Evolutionary conservation across 2,329 filamentous ascomycete species (phyloP).

Genomic region (Sarocladiaceae sp.): DNA sequence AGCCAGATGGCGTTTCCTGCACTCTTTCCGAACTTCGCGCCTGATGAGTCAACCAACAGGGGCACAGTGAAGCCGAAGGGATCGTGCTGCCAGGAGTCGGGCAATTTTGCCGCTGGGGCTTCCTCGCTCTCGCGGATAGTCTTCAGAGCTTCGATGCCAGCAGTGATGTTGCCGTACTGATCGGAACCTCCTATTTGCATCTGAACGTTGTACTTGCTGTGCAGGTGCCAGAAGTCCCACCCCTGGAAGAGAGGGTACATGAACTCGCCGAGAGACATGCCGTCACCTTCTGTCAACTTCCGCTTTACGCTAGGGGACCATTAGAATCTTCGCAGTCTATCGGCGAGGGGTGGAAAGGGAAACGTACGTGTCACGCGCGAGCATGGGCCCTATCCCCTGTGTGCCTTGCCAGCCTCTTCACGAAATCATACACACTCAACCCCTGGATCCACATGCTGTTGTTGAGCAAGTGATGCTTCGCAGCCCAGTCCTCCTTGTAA

Average conservation of each 20-base stretch:
- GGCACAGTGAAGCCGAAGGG: slow-evolving; percentile 89
- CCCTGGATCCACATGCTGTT: slow-evolving; percentile 82
- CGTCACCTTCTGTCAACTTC: slow-evolving; percentile 78
- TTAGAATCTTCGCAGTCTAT: too few species aligned
- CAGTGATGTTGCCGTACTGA: slow-evolving; percentile 93
- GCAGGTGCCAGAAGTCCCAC: slow-evolving; percentile 95
- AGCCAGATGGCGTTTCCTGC: slow-evolving; percentile 94
- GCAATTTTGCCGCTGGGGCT: slow-evolving; percentile 34
- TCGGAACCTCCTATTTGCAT: slow-evolving; percentile 94
- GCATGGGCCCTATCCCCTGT: slow-evolving; percentile 81
- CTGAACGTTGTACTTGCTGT: slow-evolving; percentile 60
- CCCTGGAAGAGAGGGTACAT: slow-evolving; percentile 89
- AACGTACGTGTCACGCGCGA: slow-evolving; percentile 80
- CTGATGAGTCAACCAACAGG: slow-evolving; percentile 77
- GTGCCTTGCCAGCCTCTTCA: slow-evolving; percentile 67
- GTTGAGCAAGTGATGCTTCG: slow-evolving; percentile 67
- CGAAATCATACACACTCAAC: slow-evolving; percentile 67
- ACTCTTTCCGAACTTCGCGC: slow-evolving; percentile 91
- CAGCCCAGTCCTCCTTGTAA: slow-evolving; percentile 58
- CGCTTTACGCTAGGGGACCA: slow-evolving; percentile 63
- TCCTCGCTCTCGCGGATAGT: slow-evolving; percentile 59
- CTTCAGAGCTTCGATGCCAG: slow-evolving; percentile 83
- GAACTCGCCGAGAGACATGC: slow-evolving; percentile 94
- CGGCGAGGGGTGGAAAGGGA: neutral
- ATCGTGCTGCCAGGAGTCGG: slow-evolving; percentile 40